A percentile compares a stretch with the other conserved stretches of the same genome.
Evolutionary conservation across 2,329 filamentous ascomycete species (phyloP).

Genomic region (Trichoderma sp.): DNA sequence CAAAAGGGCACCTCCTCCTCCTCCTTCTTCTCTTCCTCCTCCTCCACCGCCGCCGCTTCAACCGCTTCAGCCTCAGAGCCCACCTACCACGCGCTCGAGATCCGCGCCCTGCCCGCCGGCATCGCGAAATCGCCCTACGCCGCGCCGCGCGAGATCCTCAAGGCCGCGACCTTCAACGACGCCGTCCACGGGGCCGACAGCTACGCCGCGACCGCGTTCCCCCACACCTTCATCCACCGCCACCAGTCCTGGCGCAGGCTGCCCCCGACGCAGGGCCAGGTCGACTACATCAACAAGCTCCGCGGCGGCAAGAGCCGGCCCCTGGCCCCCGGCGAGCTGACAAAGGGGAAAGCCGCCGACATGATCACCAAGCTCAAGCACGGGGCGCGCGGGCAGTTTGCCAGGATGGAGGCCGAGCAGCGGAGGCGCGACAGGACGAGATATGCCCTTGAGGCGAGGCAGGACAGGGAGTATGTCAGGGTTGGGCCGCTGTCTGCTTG

Average conservation of each 20-base stretch:
- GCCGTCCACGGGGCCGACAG: constrained; percentile 84
- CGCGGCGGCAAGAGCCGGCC: constrained; percentile 52
- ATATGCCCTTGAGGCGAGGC: constrained; percentile 38
- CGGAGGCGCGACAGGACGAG: constrained; percentile 43
- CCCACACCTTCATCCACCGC: constrained; percentile 63
- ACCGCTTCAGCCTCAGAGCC: constrained; percentile 28
- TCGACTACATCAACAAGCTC: constrained; percentile 67
- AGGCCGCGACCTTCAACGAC: constrained; percentile 63
- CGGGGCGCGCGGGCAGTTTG: constrained; percentile 67
- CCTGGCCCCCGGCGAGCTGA: constrained; percentile 56
- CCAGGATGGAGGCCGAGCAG: constrained; percentile 50
- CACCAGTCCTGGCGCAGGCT: constrained; percentile 66
- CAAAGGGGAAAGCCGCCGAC: constrained; percentile 77
- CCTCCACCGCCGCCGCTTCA: too few relatives aligned
- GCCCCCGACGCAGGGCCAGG: constrained; percentile 62
- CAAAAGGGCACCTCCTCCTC: too few relatives aligned
- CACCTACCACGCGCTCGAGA: constrained; percentile 45
- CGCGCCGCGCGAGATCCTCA: constrained; percentile 65
- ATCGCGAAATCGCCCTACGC: constrained; percentile 59
- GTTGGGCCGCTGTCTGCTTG: constrained; percentile 51
- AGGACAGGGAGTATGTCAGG: constrained; percentile 48
- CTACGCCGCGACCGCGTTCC: constrained; percentile 65
- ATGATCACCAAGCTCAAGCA: constrained; percentile 92
- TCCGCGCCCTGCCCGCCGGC: constrained; percentile 45
- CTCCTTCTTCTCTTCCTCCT: too few relatives aligned